Evolutionary conservation across 495 filamentous ascomycete genomes (phyloP).

Genomic region (Hypoxylon crocopeplum): DNA sequence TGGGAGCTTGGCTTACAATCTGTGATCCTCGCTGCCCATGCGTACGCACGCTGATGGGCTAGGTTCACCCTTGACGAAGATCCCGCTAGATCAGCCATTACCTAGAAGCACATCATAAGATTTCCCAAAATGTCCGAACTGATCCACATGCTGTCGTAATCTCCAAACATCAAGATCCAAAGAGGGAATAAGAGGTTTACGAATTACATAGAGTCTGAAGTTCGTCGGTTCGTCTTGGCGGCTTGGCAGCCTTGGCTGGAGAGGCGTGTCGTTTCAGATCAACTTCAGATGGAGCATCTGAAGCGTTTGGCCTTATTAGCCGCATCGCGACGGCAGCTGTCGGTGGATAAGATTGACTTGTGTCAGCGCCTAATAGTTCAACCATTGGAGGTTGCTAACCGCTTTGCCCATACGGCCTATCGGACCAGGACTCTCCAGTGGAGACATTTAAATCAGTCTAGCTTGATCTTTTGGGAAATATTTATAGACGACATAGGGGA

Average conservation of each 20-base stretch:
- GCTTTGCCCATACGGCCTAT: background rate
- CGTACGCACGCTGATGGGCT: background rate
- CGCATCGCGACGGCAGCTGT: conserved; percentile 1
- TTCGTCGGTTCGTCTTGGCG: conserved; percentile 21
- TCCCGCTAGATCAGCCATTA: conserved; percentile 27
- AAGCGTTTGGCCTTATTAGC: conserved; percentile 13
- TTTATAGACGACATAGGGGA: background rate
- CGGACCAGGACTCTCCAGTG: background rate
- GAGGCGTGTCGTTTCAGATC: conserved; percentile 27
- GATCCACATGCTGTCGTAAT: conserved; percentile 31
- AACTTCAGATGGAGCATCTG: conserved; percentile 27
- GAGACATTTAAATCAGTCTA: no score
- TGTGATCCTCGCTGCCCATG: background rate
- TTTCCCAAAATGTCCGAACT: background rate
- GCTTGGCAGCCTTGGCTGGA: conserved; percentile 25
- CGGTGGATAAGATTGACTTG: background rate
- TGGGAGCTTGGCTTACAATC: conserved; percentile 17
- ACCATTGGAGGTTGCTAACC: background rate
- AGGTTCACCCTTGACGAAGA: conserved; percentile 6
- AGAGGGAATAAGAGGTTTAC: background rate
- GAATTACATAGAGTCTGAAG: conserved; percentile 5
- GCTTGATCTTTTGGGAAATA: background rate
- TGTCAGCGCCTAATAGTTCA: background rate
- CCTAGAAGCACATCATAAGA: conserved; percentile 32
- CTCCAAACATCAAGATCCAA: background rate